phyloP scores from a whole-genome alignment of 2,329 filamentous ascomycete species.

The Pseudogymnoascus verrucosus region DNA sequence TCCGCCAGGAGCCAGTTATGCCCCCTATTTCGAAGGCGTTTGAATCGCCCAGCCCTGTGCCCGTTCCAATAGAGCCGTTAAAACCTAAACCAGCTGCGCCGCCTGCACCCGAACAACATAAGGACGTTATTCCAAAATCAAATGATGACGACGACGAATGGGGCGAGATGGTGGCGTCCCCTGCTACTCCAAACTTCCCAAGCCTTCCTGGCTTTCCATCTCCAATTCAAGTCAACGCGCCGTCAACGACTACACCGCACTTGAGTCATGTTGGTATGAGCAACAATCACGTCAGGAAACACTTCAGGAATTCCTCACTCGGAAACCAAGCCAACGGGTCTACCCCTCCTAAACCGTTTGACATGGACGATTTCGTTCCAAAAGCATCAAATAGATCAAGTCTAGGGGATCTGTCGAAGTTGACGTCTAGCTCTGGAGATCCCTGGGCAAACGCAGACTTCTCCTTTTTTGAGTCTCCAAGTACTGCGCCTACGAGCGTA shows the following conservation, averaged over 20 bases:
- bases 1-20: neutral
- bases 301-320: neutral
- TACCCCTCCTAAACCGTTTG: neutral
- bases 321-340: neutral
- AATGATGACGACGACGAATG: slow-evolving; percentile 29
- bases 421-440: slow-evolving; percentile 15
- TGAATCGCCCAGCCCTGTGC: neutral
- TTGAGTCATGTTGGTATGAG: neutral
- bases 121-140: neutral
- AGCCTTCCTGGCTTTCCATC: neutral
- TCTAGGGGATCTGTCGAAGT: neutral
- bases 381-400: neutral
- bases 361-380: neutral
- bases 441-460: slow-evolving; percentile 30
- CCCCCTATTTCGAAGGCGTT: neutral
- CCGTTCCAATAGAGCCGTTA: neutral
- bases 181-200: slow-evolving; percentile 17
- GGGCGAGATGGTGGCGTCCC: slow-evolving; percentile 32
- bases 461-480: slow-evolving; percentile 28
- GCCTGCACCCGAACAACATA: neutral
- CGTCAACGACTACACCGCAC: neutral
- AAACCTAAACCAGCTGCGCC: neutral
- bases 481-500: slow-evolving; percentile 10
- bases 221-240: neutral
- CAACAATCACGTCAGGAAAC: neutral